A percentile compares a stretch with the other conserved stretches of the same genome.
Evolutionary conservation across 208 protist genomes (phyloP).

Genomic region (Herpetomonas samuelpessoai): DNA sequence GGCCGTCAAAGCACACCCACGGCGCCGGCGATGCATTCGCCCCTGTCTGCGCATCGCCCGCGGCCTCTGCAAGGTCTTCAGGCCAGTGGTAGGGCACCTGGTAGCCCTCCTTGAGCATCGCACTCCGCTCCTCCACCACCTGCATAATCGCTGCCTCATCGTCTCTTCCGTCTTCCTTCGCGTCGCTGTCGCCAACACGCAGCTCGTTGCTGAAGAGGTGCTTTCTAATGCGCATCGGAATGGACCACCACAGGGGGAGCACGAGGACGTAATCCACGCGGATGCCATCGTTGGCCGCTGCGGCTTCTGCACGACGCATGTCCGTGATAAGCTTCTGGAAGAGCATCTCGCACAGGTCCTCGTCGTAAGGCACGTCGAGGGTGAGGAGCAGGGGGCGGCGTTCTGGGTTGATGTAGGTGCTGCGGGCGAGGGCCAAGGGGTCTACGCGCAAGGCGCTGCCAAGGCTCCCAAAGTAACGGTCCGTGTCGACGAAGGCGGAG

Average conservation of each 20-base stretch:
- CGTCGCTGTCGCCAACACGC: not conserved
- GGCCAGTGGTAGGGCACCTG: conserved; percentile 62
- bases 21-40: conserved; percentile 6
- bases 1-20: conserved; percentile 77
- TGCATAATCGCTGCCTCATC: conserved; percentile 12
- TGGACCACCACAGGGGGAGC: conserved; percentile 83
- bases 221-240: conserved; percentile 66
- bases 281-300: not conserved
- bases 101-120: conserved; percentile 60
- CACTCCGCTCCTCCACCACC: conserved; percentile 40
- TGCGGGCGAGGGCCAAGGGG: conserved; percentile 28
- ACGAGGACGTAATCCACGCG: conserved; percentile 81
- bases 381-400: conserved; percentile 67
- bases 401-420: conserved; percentile 29
- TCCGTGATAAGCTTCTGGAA: conserved; percentile 76
- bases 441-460: conserved; percentile 80
- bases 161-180: not conserved
- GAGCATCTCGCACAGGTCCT: conserved; percentile 84
- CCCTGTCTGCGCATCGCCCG: conserved; percentile 21
- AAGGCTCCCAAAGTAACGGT: conserved; percentile 83
- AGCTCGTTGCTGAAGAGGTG: conserved; percentile 37
- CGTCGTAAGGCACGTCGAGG: conserved; percentile 87
- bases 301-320: conserved; percentile 31
- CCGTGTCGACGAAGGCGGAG: conserved; percentile 83
- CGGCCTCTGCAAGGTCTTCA: conserved; percentile 35